Percentiles rank a stretch among this genome's conserved stretches.
These are phyloP conservation scores for Pochonia chlamydosporia DNA, from an alignment of 2,329 filamentous ascomycete genomes.

Conservation along the genomic window DNA sequence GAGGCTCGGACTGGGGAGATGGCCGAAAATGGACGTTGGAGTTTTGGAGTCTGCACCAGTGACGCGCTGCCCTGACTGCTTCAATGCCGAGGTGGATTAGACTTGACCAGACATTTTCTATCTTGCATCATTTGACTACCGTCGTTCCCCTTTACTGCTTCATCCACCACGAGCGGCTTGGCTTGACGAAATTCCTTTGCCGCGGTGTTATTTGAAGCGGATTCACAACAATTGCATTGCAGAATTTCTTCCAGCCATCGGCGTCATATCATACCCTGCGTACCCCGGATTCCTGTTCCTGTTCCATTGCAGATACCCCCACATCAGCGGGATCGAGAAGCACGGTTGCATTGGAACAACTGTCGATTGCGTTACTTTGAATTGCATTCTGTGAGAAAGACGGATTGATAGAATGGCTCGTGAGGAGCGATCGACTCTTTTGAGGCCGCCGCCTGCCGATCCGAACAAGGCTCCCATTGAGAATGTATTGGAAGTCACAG, in stretches of 20 bases:
- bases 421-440: conserved; percentile 30
- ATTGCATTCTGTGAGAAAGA: background rate
- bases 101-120: too few relatives aligned
- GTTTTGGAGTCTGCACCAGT: too few relatives aligned
- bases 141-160: too few relatives aligned
- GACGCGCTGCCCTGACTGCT: background rate
- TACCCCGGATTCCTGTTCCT: background rate
- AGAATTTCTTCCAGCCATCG: too few relatives aligned
- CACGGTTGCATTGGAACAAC: background rate
- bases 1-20: background rate
- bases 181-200: too few relatives aligned
- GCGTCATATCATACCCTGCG: too few relatives aligned
- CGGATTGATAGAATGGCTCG: conserved; percentile 1
- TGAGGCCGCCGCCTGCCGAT: conserved; percentile 70
- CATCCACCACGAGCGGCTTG: too few relatives aligned
- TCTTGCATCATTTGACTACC: too few relatives aligned
- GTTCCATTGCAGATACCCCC: background rate
- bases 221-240: too few relatives aligned
- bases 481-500: conserved; percentile 81
- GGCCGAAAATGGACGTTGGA: background rate
- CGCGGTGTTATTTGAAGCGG: too few relatives aligned
- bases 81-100: background rate
- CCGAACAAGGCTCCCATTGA: conserved; percentile 74
- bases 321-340: background rate
- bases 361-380: too few relatives aligned